A percentile compares a stretch with the other conserved stretches of the same genome.
Evolutionary conservation across 768 basidiomycete genomes (phyloP).

Genomic region (Lentinula aciculospora): DNA sequence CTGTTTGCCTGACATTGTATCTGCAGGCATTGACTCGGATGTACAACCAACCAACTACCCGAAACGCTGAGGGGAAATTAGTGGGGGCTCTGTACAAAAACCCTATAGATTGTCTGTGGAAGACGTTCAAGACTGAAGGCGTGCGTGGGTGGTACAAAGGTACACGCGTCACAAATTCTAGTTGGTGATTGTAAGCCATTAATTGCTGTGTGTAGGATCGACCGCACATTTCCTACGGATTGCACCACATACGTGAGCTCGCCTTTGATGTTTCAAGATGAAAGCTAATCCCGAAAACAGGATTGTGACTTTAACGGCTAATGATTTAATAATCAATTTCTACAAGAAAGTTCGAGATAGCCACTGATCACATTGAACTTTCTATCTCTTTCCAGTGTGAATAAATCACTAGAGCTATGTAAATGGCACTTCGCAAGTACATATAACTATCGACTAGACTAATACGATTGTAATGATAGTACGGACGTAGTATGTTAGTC

Average conservation of each 20-base stretch:
- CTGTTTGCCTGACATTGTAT: not conserved
- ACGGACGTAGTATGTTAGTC: too few species aligned
- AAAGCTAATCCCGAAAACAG: constrained; percentile 26
- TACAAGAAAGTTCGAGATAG: constrained; percentile 45
- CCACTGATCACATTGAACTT: too few species aligned
- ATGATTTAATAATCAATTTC: constrained; percentile 68
- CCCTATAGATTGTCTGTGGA: constrained; percentile 95
- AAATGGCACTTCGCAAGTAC: too few species aligned
- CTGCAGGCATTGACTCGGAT: constrained; percentile 80
- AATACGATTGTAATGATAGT: too few species aligned
- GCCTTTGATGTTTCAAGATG: not conserved
- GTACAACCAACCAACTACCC: constrained; percentile 90
- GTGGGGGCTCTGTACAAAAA: constrained; percentile 82
- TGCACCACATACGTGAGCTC: constrained; percentile 79
- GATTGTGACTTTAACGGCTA: constrained; percentile 86
- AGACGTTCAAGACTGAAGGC: constrained; percentile 89
- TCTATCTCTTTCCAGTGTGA: too few species aligned
- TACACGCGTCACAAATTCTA: constrained; percentile 12
- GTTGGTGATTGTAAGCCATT: not conserved
- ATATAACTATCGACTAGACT: too few species aligned
- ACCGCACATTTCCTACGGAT: constrained; percentile 92
- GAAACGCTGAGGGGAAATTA: constrained; percentile 62
- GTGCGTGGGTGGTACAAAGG: constrained; percentile 96
- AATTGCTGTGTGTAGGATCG: constrained; percentile 56
- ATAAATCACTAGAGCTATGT: too few species aligned